Evolutionary conservation across 2,329 filamentous ascomycete species (phyloP).

Genomic region (Aspergillus intermedius): DNA sequence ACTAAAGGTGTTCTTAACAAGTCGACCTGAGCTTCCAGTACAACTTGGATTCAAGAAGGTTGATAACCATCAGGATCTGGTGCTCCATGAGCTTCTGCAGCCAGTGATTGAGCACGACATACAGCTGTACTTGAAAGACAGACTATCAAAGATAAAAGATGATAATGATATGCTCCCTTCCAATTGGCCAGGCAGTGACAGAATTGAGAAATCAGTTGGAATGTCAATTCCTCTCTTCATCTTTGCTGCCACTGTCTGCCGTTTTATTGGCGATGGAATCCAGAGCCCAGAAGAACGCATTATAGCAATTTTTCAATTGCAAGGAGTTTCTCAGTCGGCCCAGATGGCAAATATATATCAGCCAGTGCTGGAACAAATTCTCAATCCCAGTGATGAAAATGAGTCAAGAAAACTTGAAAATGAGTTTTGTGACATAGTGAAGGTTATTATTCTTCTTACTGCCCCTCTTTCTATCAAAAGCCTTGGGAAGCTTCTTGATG

Average conservation of each 20-base stretch:
- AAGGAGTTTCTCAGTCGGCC: neutral
- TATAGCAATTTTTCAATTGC: too few species aligned
- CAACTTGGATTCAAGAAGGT: constrained; percentile 11
- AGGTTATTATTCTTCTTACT: constrained; percentile 15
- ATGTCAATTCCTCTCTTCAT: constrained; percentile 7
- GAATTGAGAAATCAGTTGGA: neutral
- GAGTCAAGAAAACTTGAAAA: constrained; percentile 7
- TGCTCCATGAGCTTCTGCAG: constrained; percentile 17
- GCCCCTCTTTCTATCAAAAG: constrained; percentile 13
- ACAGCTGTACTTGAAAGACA: constrained; percentile 10
- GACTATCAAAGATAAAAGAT: constrained; percentile 1
- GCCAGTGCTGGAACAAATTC: constrained; percentile 13
- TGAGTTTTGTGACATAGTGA: constrained; percentile 15
- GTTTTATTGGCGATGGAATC: neutral
- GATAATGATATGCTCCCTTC: too few species aligned
- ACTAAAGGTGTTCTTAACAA: constrained; percentile 18
- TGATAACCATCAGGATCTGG: constrained; percentile 13
- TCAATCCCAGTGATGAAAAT: constrained; percentile 2
- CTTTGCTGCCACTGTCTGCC: constrained; percentile 1
- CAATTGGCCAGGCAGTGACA: too few species aligned
- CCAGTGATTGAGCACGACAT: constrained; percentile 16
- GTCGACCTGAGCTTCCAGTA: constrained; percentile 20
- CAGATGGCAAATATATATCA: constrained; percentile 18
- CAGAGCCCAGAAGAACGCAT: too few species aligned
- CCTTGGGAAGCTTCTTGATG: constrained; percentile 9